These are phyloP conservation scores for Diaporthe citri DNA, from an alignment of 2,329 filamentous ascomycete genomes.

Conservation along the genomic window DNA sequence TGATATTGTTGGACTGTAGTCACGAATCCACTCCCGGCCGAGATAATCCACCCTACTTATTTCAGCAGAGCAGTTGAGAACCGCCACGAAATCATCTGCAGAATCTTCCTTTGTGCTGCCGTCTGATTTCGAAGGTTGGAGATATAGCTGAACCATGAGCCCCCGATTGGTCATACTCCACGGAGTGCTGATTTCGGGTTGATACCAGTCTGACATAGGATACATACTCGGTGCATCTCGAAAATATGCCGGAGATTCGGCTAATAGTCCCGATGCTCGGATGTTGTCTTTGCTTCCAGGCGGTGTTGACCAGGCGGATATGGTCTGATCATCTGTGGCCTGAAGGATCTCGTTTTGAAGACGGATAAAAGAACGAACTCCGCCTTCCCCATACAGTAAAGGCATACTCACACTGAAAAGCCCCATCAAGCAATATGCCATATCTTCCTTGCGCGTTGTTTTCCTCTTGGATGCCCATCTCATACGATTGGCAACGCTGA, in stretches of 20 bases:
- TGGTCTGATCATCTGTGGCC: neutral
- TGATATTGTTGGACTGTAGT: neutral
- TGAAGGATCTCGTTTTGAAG: neutral
- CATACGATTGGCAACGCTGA: conserved; percentile 44
- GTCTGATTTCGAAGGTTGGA: neutral
- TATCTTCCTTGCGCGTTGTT: conserved; percentile 45
- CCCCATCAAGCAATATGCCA: conserved; percentile 47
- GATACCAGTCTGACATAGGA: neutral
- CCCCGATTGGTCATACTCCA: neutral
- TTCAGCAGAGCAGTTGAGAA: neutral
- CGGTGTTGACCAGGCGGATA: neutral
- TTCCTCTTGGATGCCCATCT: conserved; percentile 46
- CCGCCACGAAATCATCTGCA: neutral
- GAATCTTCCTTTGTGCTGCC: neutral
- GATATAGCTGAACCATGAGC: neutral
- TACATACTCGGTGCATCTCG: neutral
- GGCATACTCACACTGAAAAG: conserved; percentile 48
- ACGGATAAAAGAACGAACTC: neutral
- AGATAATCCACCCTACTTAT: neutral
- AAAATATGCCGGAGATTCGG: neutral
- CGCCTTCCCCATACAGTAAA: conserved; percentile 47
- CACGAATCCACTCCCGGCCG: neutral
- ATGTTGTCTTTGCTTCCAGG: neutral
- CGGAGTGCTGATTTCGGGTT: neutral
- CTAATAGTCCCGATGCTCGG: neutral